Evolutionary conservation across 345 rosid species (phyloP).

Genomic region (Eucalyptus erythrocorys): DNA sequence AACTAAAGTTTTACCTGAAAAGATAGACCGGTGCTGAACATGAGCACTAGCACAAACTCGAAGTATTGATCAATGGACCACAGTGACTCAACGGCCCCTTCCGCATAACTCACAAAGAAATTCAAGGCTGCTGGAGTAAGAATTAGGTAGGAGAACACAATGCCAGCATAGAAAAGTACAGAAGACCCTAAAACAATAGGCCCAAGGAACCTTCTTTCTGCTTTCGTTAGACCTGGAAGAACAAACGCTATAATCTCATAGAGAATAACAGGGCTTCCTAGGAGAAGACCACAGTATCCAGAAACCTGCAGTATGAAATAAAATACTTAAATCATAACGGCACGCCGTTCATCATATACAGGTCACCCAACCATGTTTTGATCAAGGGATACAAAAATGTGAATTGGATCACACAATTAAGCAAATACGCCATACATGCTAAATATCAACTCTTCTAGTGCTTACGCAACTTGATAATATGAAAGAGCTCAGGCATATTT

Average conservation of each 20-base stretch:
- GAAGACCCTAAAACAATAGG: constrained; percentile 93
- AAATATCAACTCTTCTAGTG: neutral
- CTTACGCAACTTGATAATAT: neutral
- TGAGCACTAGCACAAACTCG: constrained; percentile 90
- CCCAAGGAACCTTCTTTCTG: constrained; percentile 89
- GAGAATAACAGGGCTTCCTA: constrained; percentile 89
- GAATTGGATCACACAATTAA: neutral
- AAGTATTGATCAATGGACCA: constrained; percentile 99
- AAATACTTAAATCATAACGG: neutral
- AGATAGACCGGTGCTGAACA: constrained; percentile 98
- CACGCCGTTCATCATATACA: neutral
- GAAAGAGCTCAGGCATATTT: neutral
- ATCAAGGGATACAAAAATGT: neutral
- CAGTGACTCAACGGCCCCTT: constrained; percentile 91
- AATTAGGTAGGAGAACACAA: constrained; percentile 69
- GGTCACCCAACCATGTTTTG: neutral
- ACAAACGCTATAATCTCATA: constrained; percentile 95
- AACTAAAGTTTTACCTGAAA: constrained; percentile 57
- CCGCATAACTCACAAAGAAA: constrained; percentile 90
- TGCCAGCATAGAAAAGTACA: constrained; percentile 81
- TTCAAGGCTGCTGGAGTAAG: constrained; percentile 95
- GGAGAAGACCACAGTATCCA: constrained; percentile 88
- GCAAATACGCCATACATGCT: neutral
- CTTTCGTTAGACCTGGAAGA: constrained; percentile 84
- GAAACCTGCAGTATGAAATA: constrained; percentile 53